Evolutionary conservation across 768 basidiomycete genomes (phyloP), one percentile per base, ranked within the genome.

Genomic region (Ephemerocybe angulata): DNA sequence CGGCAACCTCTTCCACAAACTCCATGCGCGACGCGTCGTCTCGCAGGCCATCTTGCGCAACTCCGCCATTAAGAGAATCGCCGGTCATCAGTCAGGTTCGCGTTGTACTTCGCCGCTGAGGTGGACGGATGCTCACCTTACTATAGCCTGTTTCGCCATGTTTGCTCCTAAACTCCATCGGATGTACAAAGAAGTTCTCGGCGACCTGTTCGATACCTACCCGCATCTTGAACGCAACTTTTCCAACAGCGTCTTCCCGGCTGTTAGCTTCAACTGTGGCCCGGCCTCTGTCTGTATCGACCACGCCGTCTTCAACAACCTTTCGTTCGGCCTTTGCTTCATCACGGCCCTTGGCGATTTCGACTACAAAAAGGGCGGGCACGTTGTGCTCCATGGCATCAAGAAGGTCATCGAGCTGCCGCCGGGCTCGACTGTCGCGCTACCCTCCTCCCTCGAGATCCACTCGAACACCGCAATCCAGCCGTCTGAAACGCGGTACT

Each of bases 321-420:
- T 35, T 24, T 28, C 43, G 15, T 54, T 46, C 28, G 53, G 53
- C 21, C 42, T 38, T 27, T 54, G 53, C 24, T 11, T 22, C 19
- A 10, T 52, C 17, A n/a, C 15, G 37, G 21, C 51, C n/a, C 17
- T 52, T 15, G 51, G 51, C 15, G 11, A 42, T 8, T 52, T 52
- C 24, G 37, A 52, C n/a, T 29, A 29, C 17, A 3, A 8, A 4
- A 40, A 10, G 3, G 51, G 51, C 8, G 51, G 51, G 19, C 51
- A 52, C 25, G 21, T 52, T 24, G 38, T 42, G 10, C 38, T 52
- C 37, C 31, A 38, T 15, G 51, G 31, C n/a, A 13, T 52, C 15
- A 52, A 37, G 50, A 15, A 12, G 29, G 50, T 37, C 28, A 37
- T 51, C 29, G 50, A 51, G 31, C 35, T 51, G 13, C 51, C 51